These are phyloP conservation scores for Reutealis trisperma DNA, from an alignment of 345 rosid species.

Conservation along the genomic window DNA sequence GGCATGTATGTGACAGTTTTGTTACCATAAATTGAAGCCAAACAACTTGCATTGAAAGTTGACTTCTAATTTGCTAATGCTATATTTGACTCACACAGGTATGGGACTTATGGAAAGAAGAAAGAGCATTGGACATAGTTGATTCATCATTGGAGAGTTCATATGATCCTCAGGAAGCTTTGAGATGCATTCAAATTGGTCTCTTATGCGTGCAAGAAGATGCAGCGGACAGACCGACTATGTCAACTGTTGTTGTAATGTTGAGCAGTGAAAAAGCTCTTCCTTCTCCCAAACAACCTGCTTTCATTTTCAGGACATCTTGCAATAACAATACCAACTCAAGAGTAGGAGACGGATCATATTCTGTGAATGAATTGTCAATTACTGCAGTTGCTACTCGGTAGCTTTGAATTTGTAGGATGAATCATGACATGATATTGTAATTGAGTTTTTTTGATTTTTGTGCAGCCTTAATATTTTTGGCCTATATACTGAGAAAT, in stretches of 20 bases:
- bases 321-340: not conserved
- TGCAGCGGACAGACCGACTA: conserved; percentile 5
- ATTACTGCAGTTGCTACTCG: not conserved
- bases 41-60: not conserved
- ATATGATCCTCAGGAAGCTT: not conserved
- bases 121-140: conserved; percentile 11
- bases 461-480: no score
- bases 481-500: no score
- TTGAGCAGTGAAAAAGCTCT: conserved; percentile 2
- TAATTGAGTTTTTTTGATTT: no score
- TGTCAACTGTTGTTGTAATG: conserved; percentile 10
- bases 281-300: not conserved
- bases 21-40: not conserved
- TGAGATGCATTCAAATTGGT: conserved; percentile 16
- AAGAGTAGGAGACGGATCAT: not conserved
- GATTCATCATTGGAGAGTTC: not conserved
- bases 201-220: conserved; percentile 18
- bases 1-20: conserved; percentile 10
- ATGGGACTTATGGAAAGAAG: conserved; percentile 24
- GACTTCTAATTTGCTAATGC: not conserved
- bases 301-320: not conserved
- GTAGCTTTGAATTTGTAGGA: not conserved
- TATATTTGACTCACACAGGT: conserved; percentile 1
- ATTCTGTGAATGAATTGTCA: not conserved
- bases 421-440: no score